Base-by-base conservation (phyloP, 768 basidiomycete species). In the Pleurotus platypus region DNA sequence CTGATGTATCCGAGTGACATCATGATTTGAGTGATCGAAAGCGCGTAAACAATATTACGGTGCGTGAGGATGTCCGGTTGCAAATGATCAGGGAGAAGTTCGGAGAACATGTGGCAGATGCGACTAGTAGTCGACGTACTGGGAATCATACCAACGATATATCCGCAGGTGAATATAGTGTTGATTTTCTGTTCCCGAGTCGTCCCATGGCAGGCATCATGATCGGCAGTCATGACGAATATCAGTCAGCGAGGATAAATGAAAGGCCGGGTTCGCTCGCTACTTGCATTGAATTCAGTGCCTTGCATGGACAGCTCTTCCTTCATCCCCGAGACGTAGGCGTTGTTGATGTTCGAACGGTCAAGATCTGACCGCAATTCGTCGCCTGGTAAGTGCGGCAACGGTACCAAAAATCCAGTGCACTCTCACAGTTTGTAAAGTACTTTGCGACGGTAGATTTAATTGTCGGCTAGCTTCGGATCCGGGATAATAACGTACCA, bases 321-420 rank as follows among this genome's bases (percentile, higher is more conserved):
- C 59, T 78, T 84, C 87, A 91, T 88, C 5, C 88, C 88, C 4
- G 85, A 87, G n/a, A 88, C 85, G 67, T 87, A 89, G 9, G 88
- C 88, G 68, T 90, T 90, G 61, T 76, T 75, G 26, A 89, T 73
- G 67, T 87, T 87, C 30, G 85, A 84, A 56, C 86, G 72, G 66
- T 87, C 86, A 18, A 89, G 73, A 68, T 87, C 85, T 87, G 60
- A 39, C 24, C 27, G 45, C 47, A 48, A 38, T 46, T 35, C 30
- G 30, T 26, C 5, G 24, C 24, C 30, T 35, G 30, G 30, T 35
- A 11, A 35, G 30, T 11, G 30, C 11, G 30, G 11, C 30, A 35
- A 35, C 30, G 30, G 30, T 35, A 11, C 30, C 30, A 35, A 35
- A 30, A 35, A 35, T 11, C 30, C n/a, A 20, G 35, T 20, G 11